Conservation (phyloP, 2,329 filamentous ascomycete species). For the Penicillium sp. region DNA sequence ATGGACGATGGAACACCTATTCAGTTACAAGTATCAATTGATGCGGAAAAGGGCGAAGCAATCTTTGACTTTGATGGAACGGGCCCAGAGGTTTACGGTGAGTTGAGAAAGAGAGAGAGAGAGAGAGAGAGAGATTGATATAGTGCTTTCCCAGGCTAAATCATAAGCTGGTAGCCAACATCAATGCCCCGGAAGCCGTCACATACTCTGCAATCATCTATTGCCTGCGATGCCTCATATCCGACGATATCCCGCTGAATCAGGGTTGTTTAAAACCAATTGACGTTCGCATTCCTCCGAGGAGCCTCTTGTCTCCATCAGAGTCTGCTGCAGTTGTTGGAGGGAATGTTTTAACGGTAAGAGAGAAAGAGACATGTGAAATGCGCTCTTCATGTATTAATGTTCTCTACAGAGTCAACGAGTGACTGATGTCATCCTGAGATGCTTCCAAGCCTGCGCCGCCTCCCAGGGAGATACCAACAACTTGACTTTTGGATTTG, state of each 20-base stretch:
- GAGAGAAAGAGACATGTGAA: conserved; percentile 33
- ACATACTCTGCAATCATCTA: conserved; percentile 82
- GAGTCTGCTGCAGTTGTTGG: conserved; percentile 74
- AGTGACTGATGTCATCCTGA: conserved; percentile 67
- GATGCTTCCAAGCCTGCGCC: conserved; percentile 73
- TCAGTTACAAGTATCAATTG: conserved; percentile 69
- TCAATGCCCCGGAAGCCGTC: conserved; percentile 75
- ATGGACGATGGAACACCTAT: conserved; percentile 86
- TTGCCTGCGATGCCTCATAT: conserved; percentile 73
- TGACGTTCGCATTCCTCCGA: conserved; percentile 67
- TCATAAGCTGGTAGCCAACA: conserved; percentile 55
- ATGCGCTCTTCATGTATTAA: background rate
- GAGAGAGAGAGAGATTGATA: background rate
- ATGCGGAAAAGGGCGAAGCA: conserved; percentile 67
- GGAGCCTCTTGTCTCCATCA: conserved; percentile 70
- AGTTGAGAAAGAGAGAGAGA: background rate
- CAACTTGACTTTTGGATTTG: conserved; percentile 50
- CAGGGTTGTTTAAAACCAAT: conserved; percentile 78
- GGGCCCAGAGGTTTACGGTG: conserved; percentile 62
- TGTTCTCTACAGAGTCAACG: conserved; percentile 20
- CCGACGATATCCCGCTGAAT: conserved; percentile 76
- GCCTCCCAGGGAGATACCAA: conserved; percentile 76
- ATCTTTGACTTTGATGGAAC: conserved; percentile 77
- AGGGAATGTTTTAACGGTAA: conserved; percentile 75
- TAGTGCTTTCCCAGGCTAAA: background rate